These are phyloP conservation scores for Fusarium odoratissimum DNA, from an alignment of 2,329 filamentous ascomycete species.

Conservation along the genomic window DNA sequence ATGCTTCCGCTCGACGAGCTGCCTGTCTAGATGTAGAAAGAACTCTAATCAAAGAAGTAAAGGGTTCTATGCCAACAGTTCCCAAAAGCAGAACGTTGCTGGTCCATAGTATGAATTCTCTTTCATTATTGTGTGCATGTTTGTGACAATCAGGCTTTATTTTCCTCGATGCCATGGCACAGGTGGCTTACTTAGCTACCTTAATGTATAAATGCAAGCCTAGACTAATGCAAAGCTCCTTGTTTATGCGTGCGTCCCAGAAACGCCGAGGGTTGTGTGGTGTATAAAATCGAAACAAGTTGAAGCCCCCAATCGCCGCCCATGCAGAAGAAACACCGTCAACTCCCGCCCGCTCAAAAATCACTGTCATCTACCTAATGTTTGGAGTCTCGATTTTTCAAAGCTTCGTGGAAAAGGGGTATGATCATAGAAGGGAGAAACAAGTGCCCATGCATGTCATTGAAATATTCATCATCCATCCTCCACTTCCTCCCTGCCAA, in stretches of 20 bases:
- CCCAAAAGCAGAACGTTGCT: neutral
- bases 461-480: slow-evolving; percentile 30
- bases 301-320: slow-evolving; percentile 24
- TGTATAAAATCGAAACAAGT: slow-evolving; percentile 20
- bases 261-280: slow-evolving; percentile 22
- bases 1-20: slow-evolving; percentile 10
- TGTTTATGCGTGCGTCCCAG: slow-evolving; percentile 10
- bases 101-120: slow-evolving; percentile 4
- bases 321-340: slow-evolving; percentile 35
- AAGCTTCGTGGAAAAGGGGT: slow-evolving; percentile 15
- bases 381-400: slow-evolving; percentile 16
- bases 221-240: slow-evolving; percentile 22
- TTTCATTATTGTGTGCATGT: slow-evolving; percentile 27
- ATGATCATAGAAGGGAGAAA: slow-evolving; percentile 21
- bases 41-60: slow-evolving; percentile 2
- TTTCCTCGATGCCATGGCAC: neutral
- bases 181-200: neutral
- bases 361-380: slow-evolving; percentile 12
- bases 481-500: slow-evolving; percentile 5
- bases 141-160: slow-evolving; percentile 3
- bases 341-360: slow-evolving; percentile 31
- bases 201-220: slow-evolving; percentile 10
- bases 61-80: slow-evolving; percentile 16
- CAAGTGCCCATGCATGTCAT: slow-evolving; percentile 29
- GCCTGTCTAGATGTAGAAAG: slow-evolving; percentile 6